phyloP scores from a whole-genome alignment of 352 stramenopile species.

The Globisporangium lucens region DNA sequence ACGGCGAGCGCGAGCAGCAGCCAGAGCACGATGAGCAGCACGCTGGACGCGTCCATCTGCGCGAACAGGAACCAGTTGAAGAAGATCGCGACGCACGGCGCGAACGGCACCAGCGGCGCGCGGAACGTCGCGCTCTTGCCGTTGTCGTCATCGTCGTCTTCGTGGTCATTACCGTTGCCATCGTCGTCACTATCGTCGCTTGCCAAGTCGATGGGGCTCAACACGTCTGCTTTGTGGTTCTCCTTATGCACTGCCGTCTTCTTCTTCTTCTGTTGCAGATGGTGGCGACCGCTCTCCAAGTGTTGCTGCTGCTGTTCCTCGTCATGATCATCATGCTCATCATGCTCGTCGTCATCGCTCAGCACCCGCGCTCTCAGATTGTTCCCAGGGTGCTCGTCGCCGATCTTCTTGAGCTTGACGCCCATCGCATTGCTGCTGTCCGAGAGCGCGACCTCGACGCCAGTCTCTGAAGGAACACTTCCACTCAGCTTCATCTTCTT shows the following conservation, averaged over 20 bases:
- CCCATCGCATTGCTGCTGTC: background rate
- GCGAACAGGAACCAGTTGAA: constrained; percentile 89
- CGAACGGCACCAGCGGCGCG: constrained; percentile 70
- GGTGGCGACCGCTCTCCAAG: constrained; percentile 7
- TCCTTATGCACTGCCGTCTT: constrained; percentile 10
- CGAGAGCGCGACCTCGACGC: constrained; percentile 6
- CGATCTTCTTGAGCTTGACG: constrained; percentile 9
- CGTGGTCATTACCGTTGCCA: background rate
- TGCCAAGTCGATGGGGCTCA: constrained; percentile 3
- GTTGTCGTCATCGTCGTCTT: constrained; percentile 1
- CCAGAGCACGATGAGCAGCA: constrained; percentile 67
- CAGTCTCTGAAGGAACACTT: background rate
- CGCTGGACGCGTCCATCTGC: constrained; percentile 67
- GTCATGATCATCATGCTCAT: constrained; percentile 8
- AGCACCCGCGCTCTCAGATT: constrained; percentile 6
- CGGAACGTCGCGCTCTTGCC: constrained; percentile 35
- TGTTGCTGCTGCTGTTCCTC: background rate
- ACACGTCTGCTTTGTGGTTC: background rate
- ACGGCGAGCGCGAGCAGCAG: constrained; percentile 57
- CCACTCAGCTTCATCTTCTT: constrained; percentile 1
- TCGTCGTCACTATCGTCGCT: constrained; percentile 3
- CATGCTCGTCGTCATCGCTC: constrained; percentile 25
- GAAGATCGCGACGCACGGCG: constrained; percentile 80
- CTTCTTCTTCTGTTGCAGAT: constrained; percentile 19
- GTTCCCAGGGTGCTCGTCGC: constrained; percentile 3